A percentile compares a stretch with the other conserved stretches of the same genome.
phyloP scores from a whole-genome alignment of 768 basidiomycete species.

The Udeniomyces megalosporus region DNA sequence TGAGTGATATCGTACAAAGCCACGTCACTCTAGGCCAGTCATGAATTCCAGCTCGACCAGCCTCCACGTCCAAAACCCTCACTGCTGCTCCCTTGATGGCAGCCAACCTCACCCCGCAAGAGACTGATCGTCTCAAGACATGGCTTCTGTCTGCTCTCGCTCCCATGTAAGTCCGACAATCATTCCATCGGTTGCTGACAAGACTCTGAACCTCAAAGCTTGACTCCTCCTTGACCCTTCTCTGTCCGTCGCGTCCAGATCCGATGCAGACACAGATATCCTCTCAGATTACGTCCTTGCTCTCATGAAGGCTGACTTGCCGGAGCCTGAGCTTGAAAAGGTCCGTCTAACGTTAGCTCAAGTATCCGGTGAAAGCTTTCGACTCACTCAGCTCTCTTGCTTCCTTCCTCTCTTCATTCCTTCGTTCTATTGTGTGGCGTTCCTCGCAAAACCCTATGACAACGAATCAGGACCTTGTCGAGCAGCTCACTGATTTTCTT shows the following conservation, averaged over 20 bases:
- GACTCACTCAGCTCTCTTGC: background rate
- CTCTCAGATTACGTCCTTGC: constrained; percentile 90
- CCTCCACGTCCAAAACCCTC: too few species aligned
- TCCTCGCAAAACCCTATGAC: too few species aligned
- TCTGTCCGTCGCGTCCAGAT: constrained; percentile 37
- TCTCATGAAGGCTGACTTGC: constrained; percentile 50
- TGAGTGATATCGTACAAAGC: too few species aligned
- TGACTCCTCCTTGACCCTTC: constrained; percentile 11
- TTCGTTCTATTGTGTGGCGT: constrained; percentile 11
- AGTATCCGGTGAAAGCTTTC: background rate
- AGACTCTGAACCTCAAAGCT: background rate
- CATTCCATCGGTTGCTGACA: constrained; percentile 6
- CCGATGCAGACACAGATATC: constrained; percentile 87
- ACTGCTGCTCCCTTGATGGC: background rate
- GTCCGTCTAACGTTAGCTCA: constrained; percentile 31
- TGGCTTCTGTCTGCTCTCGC: constrained; percentile 82
- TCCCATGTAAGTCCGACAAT: constrained; percentile 53
- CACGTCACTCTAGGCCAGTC: too few species aligned
- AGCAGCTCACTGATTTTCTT: constrained; percentile 79
- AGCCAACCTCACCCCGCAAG: background rate
- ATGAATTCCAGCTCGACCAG: too few species aligned
- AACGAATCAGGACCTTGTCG: constrained; percentile 32
- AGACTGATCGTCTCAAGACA: constrained; percentile 43
- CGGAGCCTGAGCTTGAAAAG: constrained; percentile 63
- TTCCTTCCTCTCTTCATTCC: background rate